Base-by-base conservation (phyloP, 805 yeast genomes). In the Metschnikowia reukaufii region DNA sequence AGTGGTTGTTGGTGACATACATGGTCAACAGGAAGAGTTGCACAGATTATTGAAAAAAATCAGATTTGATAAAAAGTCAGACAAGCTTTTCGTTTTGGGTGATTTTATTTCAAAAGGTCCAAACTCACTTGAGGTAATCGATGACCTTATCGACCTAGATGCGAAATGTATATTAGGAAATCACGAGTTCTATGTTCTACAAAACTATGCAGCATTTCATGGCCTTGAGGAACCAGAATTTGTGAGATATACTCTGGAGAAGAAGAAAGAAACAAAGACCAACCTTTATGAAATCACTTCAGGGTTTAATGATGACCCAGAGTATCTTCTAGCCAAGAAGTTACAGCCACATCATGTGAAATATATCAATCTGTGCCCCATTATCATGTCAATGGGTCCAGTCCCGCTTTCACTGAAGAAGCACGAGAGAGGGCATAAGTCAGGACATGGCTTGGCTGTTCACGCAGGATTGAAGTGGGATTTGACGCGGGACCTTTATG, bases 81-180 rank as follows among this genome's bases (percentile, higher is more conserved):
- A 88, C 61, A 77, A 77, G 36, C 71, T 90, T 12, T 66, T 91
- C 1, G 68, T 90, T 18, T 65, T 90, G 17, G 98, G 98, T 4
- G 97, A 91, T 61, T 88, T 90, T 63, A 72, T 88, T 15, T 75
- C 89, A 42, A 92, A 91, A 61, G 98, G 98, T 1, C 83, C 86
- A 4, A 81, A 86, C 48, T 86, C 96, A 1, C 51, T 78, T 12
- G 78, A 77, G 33, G 89, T 89, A 2, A 61, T 90, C 9, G 84
- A 89, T 49, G 83, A 48, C 47, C 60, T 65, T 45, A 59, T 83
- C 29, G 69, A 79, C 18, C 61, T 82, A 54, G 68, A 78, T 13
- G 77, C 87, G 13, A 82, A 79, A 44, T 90, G 96, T 61, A 81
- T 91, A 2, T 68, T 94, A 48, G 97, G 98, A 0, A 91, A 91